A percentile compares a stretch with the other conserved stretches of the same genome.
Evolutionary conservation across 2,329 filamentous ascomycete species (phyloP).

Genomic region (Blastomyces percursus): DNA sequence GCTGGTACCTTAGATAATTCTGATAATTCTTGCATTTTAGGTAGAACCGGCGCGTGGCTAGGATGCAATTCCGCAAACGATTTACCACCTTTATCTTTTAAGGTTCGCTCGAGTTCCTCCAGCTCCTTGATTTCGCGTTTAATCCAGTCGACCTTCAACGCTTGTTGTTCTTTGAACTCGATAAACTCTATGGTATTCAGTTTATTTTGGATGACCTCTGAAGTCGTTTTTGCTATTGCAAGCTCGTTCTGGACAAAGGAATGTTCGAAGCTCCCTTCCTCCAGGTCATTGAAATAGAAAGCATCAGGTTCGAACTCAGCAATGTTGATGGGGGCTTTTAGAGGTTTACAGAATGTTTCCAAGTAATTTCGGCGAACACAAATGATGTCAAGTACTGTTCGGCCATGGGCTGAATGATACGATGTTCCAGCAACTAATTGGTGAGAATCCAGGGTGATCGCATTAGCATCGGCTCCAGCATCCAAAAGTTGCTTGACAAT

Average conservation of each 20-base stretch:
- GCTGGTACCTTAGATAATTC: neutral
- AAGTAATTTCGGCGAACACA: constrained; percentile 41
- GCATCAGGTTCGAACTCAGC: constrained; percentile 26
- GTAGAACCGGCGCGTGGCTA: constrained; percentile 28
- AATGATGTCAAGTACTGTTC: constrained; percentile 50
- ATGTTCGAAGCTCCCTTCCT: constrained; percentile 47
- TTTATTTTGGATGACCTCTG: constrained; percentile 27
- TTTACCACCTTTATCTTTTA: constrained; percentile 54
- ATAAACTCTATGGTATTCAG: constrained; percentile 5
- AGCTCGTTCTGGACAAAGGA: constrained; percentile 38
- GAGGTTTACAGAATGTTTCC: constrained; percentile 33
- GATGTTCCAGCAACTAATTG: constrained; percentile 4
- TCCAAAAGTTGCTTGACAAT: constrained; percentile 50
- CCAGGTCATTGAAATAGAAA: constrained; percentile 40
- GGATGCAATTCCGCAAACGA: constrained; percentile 54
- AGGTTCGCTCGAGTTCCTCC: constrained; percentile 42
- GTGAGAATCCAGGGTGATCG: constrained; percentile 37
- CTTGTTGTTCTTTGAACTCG: neutral
- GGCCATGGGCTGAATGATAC: constrained; percentile 28
- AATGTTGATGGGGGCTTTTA: neutral
- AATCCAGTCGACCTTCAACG: neutral
- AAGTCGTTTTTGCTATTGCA: neutral
- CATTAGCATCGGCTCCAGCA: constrained; percentile 55
- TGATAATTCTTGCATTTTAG: neutral
- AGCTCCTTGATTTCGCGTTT: constrained; percentile 30